Evolutionary conservation across 306 rosid species (phyloP).

Genomic region (Cicer yamashitae): DNA sequence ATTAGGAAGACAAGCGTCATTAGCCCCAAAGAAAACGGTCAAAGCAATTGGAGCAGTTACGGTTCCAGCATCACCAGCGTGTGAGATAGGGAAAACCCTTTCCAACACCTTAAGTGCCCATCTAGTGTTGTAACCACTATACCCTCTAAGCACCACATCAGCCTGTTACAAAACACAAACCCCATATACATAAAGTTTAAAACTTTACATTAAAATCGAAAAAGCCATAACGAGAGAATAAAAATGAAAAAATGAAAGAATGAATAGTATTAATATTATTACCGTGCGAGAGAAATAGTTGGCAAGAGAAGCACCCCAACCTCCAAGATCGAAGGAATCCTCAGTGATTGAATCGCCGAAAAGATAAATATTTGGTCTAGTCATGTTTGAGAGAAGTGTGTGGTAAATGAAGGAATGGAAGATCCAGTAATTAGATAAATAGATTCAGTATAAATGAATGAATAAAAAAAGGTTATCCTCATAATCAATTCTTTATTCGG

Average conservation of each 20-base stretch:
- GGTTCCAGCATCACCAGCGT: slow-evolving; percentile 35
- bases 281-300: slow-evolving; percentile 81
- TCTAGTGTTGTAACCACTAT: slow-evolving; percentile 85
- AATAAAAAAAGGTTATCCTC: slow-evolving; percentile 12
- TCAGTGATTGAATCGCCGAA: slow-evolving; percentile 93
- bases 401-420: slow-evolving; percentile 7
- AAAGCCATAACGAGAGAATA: not conserved
- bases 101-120: slow-evolving; percentile 81
- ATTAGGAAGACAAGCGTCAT: slow-evolving; percentile 80
- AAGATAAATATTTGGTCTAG: slow-evolving; percentile 78
- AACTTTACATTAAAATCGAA: not conserved
- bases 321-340: slow-evolving; percentile 64
- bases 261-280: not conserved
- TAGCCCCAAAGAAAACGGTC: slow-evolving; percentile 91
- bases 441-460: not conserved
- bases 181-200: no score
- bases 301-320: slow-evolving; percentile 93
- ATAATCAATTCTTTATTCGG: not conserved
- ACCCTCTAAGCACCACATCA: slow-evolving; percentile 86
- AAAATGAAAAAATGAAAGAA: not conserved
- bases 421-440: not conserved
- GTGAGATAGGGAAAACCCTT: slow-evolving; percentile 59
- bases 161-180: slow-evolving; percentile 15
- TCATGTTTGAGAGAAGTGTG: slow-evolving; percentile 21
- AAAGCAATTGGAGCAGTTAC: slow-evolving; percentile 58